phyloP scores from a whole-genome alignment of 2,329 filamentous ascomycete genomes.

The Paecilomyces formosus region DNA sequence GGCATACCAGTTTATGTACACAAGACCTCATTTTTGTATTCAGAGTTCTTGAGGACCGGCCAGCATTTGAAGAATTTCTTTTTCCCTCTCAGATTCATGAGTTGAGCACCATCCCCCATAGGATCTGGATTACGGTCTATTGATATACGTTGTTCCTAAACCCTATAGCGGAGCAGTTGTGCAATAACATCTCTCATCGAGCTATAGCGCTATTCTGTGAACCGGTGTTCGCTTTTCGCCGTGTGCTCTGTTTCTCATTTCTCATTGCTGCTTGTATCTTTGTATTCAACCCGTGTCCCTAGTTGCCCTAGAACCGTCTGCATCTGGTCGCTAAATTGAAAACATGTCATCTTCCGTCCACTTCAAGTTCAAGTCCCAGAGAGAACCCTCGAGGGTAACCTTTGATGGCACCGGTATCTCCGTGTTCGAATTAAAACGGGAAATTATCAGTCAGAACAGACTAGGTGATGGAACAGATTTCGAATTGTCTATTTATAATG shows the following conservation, averaged over 20 bases:
- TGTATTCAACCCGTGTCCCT: constrained; percentile 19
- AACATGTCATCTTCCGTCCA: constrained; percentile 95
- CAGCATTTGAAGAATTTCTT: constrained; percentile 18
- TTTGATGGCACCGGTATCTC: constrained; percentile 98
- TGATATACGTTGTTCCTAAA: constrained; percentile 10
- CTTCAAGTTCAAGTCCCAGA: constrained; percentile 99
- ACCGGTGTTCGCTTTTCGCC: neutral
- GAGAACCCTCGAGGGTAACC: constrained; percentile 85
- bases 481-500: constrained; percentile 87
- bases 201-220: constrained; percentile 6
- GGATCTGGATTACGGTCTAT: constrained; percentile 16
- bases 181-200: constrained; percentile 6
- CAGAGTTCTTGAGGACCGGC: constrained; percentile 19
- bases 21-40: constrained; percentile 26
- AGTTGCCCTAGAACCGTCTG: constrained; percentile 19
- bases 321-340: constrained; percentile 28
- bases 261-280: constrained; percentile 17
- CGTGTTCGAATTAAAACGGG: constrained; percentile 96
- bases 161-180: constrained; percentile 2
- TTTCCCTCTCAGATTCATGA: constrained; percentile 13
- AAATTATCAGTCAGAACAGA: constrained; percentile 91
- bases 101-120: constrained; percentile 18
- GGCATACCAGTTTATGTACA: constrained; percentile 20
- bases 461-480: constrained; percentile 95
- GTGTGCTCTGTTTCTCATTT: constrained; percentile 7